Percentiles rank a stretch among this genome's conserved stretches.
These are phyloP conservation scores for Clavariopsis aquatica DNA, from an alignment of 495 filamentous ascomycete genomes.

Conservation along the genomic window DNA sequence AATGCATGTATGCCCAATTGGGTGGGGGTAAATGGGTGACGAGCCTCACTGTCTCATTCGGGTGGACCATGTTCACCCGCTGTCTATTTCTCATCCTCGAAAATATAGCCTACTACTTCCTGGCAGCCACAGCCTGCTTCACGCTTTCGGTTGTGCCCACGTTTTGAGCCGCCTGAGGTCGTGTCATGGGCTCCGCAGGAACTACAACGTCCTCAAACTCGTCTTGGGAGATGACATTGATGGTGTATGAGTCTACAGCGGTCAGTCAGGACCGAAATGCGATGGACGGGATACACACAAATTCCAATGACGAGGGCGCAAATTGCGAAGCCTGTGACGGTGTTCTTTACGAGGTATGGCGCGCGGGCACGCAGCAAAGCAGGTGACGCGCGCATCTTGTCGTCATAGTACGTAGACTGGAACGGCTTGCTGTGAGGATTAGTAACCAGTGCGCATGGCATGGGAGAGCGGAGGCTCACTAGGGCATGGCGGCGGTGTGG, in stretches of 20 bases:
- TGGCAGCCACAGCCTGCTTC: conserved; percentile 21
- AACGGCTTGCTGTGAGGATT: conserved; percentile 57
- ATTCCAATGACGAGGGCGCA: conserved; percentile 71
- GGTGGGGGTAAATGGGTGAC: neutral
- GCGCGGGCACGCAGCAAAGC: conserved; percentile 86
- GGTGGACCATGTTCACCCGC: neutral
- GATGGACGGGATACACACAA: conserved; percentile 60
- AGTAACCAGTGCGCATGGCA: neutral
- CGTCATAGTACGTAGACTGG: conserved; percentile 84
- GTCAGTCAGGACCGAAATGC: neutral
- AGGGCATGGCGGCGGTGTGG: conserved; percentile 26
- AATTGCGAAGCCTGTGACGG: conserved; percentile 68
- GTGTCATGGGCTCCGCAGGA: conserved; percentile 33
- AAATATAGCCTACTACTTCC: conserved; percentile 12
- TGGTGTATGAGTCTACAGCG: conserved; percentile 76
- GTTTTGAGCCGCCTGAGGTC: conserved; percentile 4
- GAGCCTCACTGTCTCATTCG: neutral
- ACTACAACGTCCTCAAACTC: conserved; percentile 91
- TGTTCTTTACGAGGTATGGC: conserved; percentile 90
- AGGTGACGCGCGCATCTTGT: conserved; percentile 72
- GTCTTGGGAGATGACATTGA: conserved; percentile 88
- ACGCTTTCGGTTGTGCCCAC: conserved; percentile 16
- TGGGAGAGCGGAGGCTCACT: conserved; percentile 21
- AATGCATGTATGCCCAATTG: neutral
- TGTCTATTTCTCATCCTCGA: neutral